Conservation (phyloP, 2,329 filamentous ascomycete genomes). For the Whalleya microplaca region DNA sequence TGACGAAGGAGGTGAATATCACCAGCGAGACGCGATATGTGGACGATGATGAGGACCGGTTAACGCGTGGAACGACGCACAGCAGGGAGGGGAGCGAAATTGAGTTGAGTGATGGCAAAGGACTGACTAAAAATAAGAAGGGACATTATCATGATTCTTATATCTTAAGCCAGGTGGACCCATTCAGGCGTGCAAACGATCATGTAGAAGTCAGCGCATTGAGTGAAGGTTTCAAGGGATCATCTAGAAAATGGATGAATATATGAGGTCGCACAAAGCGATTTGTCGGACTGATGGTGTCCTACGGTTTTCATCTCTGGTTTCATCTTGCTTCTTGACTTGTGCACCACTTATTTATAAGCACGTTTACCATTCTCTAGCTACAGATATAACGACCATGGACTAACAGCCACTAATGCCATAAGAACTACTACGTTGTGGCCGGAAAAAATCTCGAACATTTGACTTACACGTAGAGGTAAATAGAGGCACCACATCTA, state of each 20-base stretch:
- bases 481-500: too few relatives aligned
- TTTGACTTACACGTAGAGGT: too few relatives aligned
- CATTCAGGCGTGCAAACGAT: conserved; percentile 18
- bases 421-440: too few relatives aligned
- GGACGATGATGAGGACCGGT: conserved; percentile 29
- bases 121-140: conserved; percentile 9
- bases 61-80: conserved; percentile 17
- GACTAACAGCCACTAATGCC: too few relatives aligned
- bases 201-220: conserved; percentile 18
- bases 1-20: conserved; percentile 34
- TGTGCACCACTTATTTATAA: too few relatives aligned
- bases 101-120: conserved; percentile 13
- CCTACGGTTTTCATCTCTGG: too few relatives aligned
- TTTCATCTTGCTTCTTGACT: too few relatives aligned
- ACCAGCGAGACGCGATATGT: conserved; percentile 30
- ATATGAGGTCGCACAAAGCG: conserved; percentile 13
- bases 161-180: conserved; percentile 27
- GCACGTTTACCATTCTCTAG: too few relatives aligned
- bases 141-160: conserved; percentile 28
- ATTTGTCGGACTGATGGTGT: background rate
- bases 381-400: too few relatives aligned
- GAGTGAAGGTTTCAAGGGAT: conserved; percentile 15
- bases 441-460: too few relatives aligned
- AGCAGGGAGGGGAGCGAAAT: conserved; percentile 27
- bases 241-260: conserved; percentile 26